Percentiles rank a stretch among this genome's conserved stretches.
Evolutionary conservation across 495 filamentous ascomycete genomes (phyloP).

Genomic region (Penicillium cataractarum): DNA sequence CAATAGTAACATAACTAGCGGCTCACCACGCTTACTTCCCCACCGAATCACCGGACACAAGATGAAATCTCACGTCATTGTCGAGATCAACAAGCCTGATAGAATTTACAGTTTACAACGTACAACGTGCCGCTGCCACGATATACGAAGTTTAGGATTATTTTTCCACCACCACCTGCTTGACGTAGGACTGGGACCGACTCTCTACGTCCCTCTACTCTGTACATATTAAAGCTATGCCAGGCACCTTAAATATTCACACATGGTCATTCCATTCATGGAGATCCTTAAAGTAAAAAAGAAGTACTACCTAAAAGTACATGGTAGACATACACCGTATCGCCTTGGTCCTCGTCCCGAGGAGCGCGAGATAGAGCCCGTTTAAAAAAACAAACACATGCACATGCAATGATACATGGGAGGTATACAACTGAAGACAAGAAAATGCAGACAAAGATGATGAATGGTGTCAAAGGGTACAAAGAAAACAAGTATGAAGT

Average conservation of each 20-base stretch:
- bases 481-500: slow-evolving; percentile 18
- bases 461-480: not conserved
- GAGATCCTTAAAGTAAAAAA: slow-evolving; percentile 8
- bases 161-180: not conserved
- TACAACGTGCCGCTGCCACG: not conserved
- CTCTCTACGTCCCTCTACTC: too few relatives aligned
- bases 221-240: too few relatives aligned
- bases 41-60: too few relatives aligned
- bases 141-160: not conserved
- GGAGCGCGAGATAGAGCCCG: not conserved
- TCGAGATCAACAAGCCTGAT: too few relatives aligned
- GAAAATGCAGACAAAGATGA: not conserved
- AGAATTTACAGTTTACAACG: not conserved
- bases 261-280: slow-evolving; percentile 23
- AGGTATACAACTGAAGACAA: slow-evolving; percentile 22
- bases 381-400: slow-evolving; percentile 20
- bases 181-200: not conserved
- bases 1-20: too few relatives aligned
- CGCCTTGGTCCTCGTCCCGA: not conserved
- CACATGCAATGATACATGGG: slow-evolving; percentile 24
- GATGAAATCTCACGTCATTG: too few relatives aligned
- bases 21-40: too few relatives aligned
- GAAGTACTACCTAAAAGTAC: slow-evolving; percentile 22
- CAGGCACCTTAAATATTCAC: slow-evolving; percentile 7
- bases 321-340: slow-evolving; percentile 6